Base-by-base conservation (phyloP, 2,329 filamentous ascomycete species). In the Bipolaris bicolor region DNA sequence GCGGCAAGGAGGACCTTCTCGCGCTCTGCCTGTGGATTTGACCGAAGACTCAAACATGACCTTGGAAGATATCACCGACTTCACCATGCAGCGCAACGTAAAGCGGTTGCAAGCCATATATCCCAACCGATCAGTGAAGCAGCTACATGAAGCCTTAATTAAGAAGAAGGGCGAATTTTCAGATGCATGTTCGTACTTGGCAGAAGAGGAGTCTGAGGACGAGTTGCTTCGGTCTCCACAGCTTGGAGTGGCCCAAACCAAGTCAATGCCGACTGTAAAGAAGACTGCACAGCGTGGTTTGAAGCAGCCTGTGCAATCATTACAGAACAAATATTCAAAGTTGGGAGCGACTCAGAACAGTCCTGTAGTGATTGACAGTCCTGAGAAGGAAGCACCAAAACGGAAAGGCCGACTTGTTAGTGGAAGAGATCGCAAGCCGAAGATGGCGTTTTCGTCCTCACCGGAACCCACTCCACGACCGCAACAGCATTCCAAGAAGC, bases 241-340 rank as follows among this genome's bases (percentile, higher is more conserved):
- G 64, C 63, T 71, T 55, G 72, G 65, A 16, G 56, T 69, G 1
- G 61, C 59, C 5, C 58, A 58, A 41, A 57, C 55, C 24, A 66
- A 52, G 34, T 57, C 61, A 7, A 29, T 47, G 43, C 58, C 60
- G 2, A 56, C 62, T 62, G 70, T 68, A 55, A 84, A 84, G 64
- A 76, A 79, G 50, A 77, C 78, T n/a, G 82, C 82, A 44, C 83
- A 83, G 72, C 82, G 84, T 61, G 78, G 81, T 48, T 78, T 87
- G 31, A 84, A 85, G 61, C 79, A 78, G 10, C 83, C 83, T 5
- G 79, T 78, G 13, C 82, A 81, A 57, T 82, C 78, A 5, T 86
- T 90, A 55, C 81, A 84, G 57, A 81, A 87, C 58, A 86, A 85
- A 67, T 88, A 72, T 41, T 70, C 72, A 16, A 70, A 67, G 36